phyloP scores from a whole-genome alignment of 345 rosid genomes.

The Eucalyptus polybractea region DNA sequence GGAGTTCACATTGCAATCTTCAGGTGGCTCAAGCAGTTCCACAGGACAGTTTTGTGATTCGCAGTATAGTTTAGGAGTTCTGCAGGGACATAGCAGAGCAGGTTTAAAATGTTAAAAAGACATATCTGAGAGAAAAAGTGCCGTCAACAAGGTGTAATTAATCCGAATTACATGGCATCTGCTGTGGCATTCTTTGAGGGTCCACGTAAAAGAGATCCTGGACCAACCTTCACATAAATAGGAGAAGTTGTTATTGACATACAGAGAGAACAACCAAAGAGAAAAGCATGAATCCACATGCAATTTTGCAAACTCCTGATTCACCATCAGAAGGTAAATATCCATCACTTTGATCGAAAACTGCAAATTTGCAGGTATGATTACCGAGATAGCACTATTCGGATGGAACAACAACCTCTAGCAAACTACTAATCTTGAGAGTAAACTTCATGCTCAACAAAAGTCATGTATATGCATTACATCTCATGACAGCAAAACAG shows the following conservation, averaged over 20 bases:
- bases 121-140: not conserved
- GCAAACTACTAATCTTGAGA: not conserved
- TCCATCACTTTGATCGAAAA: not conserved
- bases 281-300: not conserved
- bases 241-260: not conserved
- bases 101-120: not conserved
- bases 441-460: not conserved
- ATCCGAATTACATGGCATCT: slow-evolving; percentile 70
- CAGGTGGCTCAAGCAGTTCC: slow-evolving; percentile 90
- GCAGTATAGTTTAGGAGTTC: slow-evolving; percentile 85
- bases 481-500: not conserved
- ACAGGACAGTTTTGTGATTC: slow-evolving; percentile 69
- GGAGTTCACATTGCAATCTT: slow-evolving; percentile 98
- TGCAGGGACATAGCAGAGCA: slow-evolving; percentile 9
- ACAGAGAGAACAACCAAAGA: not conserved
- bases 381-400: not conserved
- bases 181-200: slow-evolving; percentile 71
- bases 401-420: not conserved
- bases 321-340: not conserved
- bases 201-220: slow-evolving; percentile 86
- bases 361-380: not conserved
- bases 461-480: not conserved
- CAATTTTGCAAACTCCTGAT: not conserved
- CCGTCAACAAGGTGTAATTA: not conserved
- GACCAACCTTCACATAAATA: slow-evolving; percentile 62